Percentiles rank a stretch among this genome's conserved stretches.
These are phyloP conservation scores for Typha latifolia DNA, from an alignment of 176 grass and related monocot species.

Conservation along the genomic window DNA sequence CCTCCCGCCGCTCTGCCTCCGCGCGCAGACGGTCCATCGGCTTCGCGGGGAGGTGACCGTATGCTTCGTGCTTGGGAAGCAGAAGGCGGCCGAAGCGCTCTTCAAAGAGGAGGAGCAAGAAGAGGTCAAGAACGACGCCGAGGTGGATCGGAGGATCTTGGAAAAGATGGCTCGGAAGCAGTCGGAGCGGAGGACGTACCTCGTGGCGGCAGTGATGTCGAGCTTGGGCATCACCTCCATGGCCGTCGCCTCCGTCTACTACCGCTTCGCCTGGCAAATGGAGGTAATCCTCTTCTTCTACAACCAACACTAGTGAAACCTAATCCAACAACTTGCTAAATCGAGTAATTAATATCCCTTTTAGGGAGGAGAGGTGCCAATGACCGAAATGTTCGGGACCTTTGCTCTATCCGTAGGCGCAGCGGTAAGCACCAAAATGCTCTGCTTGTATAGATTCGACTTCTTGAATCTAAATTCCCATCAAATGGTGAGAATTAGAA, in stretches of 20 bases:
- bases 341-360: not conserved
- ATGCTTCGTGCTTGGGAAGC: conserved; percentile 5
- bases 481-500: not conserved
- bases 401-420: conserved; percentile 86
- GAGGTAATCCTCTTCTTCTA: conserved; percentile 26
- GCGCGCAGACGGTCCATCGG: conserved; percentile 4
- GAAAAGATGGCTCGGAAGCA: conserved; percentile 50
- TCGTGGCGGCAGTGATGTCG: conserved; percentile 85
- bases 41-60: conserved; percentile 2
- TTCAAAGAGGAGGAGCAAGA: not conserved
- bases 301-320: too few relatives aligned
- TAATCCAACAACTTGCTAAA: not conserved
- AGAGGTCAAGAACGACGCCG: conserved; percentile 1
- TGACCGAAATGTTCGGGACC: conserved; percentile 90
- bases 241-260: conserved; percentile 76
- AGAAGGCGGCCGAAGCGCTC: not conserved
- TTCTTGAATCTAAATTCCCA: not conserved
- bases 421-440: conserved; percentile 36
- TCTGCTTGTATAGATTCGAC: not conserved
- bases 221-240: conserved; percentile 94
- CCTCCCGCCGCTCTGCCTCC: conserved; percentile 21
- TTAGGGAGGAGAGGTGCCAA: conserved; percentile 48
- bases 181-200: conserved; percentile 79
- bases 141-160: conserved; percentile 4
- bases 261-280: conserved; percentile 99